A percentile compares a stretch with the other conserved stretches of the same genome.
Evolutionary conservation across 805 yeast species (phyloP).

Genomic region (Grigorovia transvaalensis): DNA sequence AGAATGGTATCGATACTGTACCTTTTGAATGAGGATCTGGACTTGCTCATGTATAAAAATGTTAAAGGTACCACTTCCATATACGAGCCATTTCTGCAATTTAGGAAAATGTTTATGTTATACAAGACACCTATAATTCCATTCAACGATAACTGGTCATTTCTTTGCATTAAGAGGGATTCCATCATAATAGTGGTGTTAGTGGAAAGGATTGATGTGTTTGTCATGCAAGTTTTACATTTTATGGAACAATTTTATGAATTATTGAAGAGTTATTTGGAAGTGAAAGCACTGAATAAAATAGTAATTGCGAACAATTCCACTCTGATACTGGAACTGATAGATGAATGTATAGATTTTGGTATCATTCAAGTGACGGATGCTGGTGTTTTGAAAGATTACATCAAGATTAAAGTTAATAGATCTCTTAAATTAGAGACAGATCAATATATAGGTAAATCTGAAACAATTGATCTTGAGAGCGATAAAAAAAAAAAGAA

Average conservation of each 20-base stretch:
- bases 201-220: constrained; percentile 7
- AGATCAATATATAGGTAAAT: constrained; percentile 2
- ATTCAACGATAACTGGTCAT: constrained; percentile 4
- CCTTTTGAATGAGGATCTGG: constrained; percentile 23
- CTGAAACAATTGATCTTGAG: constrained; percentile 2
- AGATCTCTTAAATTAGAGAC: constrained; percentile 15
- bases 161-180: constrained; percentile 18
- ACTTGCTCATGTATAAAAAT: constrained; percentile 20
- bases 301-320: constrained; percentile 63
- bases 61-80: constrained; percentile 19
- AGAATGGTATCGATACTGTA: constrained; percentile 8
- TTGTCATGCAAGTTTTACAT: constrained; percentile 14
- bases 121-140: constrained; percentile 13
- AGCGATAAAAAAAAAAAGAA: constrained; percentile 2
- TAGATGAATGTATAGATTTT: constrained; percentile 83
- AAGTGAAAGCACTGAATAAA: constrained; percentile 32
- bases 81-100: constrained; percentile 11
- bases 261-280: constrained; percentile 19
- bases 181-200: constrained; percentile 18
- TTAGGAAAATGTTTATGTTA: constrained; percentile 11
- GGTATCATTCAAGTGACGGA: constrained; percentile 85
- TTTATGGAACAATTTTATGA: constrained; percentile 22
- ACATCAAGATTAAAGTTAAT: constrained; percentile 50
- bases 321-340: constrained; percentile 64
- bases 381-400: constrained; percentile 64